Conservation (phyloP, 768 basidiomycete genomes). For the Candolleomyces aberdarensis region DNA sequence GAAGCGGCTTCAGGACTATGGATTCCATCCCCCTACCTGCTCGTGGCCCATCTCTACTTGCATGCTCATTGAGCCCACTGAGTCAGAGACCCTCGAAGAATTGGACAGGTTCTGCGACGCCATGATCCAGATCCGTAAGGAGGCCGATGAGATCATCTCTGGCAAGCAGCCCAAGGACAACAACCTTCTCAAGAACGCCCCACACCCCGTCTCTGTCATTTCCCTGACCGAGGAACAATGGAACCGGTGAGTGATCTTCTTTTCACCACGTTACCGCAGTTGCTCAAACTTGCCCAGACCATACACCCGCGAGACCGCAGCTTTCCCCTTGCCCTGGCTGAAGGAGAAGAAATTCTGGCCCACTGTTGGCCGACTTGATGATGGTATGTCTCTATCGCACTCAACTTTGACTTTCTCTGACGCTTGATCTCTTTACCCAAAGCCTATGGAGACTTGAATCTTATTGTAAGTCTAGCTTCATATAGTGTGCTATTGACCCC, state of each 20-base stretch:
- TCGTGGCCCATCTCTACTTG: constrained; percentile 98
- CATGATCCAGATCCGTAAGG: constrained; percentile 93
- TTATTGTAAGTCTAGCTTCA: constrained; percentile 58
- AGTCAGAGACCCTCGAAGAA: constrained; percentile 92
- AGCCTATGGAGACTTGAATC: constrained; percentile 93
- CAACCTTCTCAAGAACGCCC: constrained; percentile 92
- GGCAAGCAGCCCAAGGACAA: constrained; percentile 90
- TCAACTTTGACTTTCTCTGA: not conserved
- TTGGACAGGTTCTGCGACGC: constrained; percentile 98
- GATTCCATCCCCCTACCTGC: constrained; percentile 96
- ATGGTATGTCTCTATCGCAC: constrained; percentile 53
- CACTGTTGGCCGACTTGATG: constrained; percentile 85
- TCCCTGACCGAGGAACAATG: constrained; percentile 74
- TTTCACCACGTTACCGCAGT: too few species aligned
- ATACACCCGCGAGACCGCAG: constrained; percentile 88
- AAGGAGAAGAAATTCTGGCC: constrained; percentile 97
- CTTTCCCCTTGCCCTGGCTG: constrained; percentile 82
- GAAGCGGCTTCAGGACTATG: constrained; percentile 93
- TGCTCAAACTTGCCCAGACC: constrained; percentile 31
- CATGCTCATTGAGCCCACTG: constrained; percentile 97
- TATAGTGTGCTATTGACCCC: too few species aligned
- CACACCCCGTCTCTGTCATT: constrained; percentile 81
- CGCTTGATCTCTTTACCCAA: constrained; percentile 2
- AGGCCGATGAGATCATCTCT: constrained; percentile 81
- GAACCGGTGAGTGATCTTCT: constrained; percentile 45